These are phyloP conservation scores for Vigna angularis DNA, from an alignment of 306 rosid genomes.

Conservation along the genomic window DNA sequence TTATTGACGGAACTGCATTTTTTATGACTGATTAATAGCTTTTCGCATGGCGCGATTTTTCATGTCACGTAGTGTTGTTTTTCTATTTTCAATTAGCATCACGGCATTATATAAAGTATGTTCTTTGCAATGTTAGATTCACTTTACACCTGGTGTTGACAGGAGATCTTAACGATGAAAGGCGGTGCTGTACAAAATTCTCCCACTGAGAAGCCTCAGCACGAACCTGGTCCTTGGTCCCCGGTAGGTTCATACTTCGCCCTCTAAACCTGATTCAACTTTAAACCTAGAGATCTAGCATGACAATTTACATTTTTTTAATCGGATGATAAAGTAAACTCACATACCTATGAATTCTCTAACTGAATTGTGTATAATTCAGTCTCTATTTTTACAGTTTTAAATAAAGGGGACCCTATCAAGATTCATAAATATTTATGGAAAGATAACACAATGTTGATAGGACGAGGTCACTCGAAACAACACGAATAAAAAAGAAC, in stretches of 20 bases:
- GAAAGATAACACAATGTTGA: background rate
- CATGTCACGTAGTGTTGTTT: background rate
- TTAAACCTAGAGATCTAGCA: slow-evolving; percentile 4
- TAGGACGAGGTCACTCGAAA: background rate
- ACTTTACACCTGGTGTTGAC: slow-evolving; percentile 45
- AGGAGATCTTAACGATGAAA: slow-evolving; percentile 83
- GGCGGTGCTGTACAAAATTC: slow-evolving; percentile 93
- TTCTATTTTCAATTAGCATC: slow-evolving; percentile 33
- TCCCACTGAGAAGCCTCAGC: slow-evolving; percentile 82
- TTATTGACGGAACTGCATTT: slow-evolving; percentile 32
- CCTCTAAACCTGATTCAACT: slow-evolving; percentile 33
- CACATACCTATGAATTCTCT: background rate
- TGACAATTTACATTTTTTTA: background rate
- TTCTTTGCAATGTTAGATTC: slow-evolving; percentile 27
- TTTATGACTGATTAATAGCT: slow-evolving; percentile 17
- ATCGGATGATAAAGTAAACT: slow-evolving; percentile 3
- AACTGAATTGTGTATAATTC: background rate
- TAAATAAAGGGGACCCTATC: background rate
- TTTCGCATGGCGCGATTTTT: slow-evolving; percentile 29
- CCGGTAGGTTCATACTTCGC: slow-evolving; percentile 66
- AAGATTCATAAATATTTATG: background rate
- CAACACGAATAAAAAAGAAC: background rate
- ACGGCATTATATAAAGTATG: background rate
- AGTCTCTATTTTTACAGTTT: background rate
- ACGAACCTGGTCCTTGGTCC: slow-evolving; percentile 88